Conservation (phyloP, 305 asterid species). For the Stenogyne calaminthoides region DNA sequence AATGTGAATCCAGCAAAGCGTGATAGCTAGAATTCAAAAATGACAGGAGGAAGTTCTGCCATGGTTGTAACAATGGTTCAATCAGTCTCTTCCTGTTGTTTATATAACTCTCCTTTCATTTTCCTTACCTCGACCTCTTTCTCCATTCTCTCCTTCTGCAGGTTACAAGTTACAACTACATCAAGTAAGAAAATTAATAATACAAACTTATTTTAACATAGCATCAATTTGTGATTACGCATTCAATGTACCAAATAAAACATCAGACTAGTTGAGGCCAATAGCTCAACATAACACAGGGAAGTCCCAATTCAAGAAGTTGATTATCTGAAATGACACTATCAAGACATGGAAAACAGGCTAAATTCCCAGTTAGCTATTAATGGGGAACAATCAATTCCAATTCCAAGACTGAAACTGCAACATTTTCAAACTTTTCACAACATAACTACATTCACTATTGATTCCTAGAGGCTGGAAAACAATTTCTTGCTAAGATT, state of each 20-base stretch:
- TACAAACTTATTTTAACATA: neutral
- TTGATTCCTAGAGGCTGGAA: conserved; percentile 2
- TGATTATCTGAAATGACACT: neutral
- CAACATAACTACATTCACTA: neutral
- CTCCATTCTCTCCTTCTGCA: conserved; percentile 76
- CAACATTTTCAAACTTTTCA: neutral
- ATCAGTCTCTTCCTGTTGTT: conserved; percentile 49
- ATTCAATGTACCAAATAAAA: neutral
- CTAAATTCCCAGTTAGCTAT: neutral
- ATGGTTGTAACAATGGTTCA: conserved; percentile 15
- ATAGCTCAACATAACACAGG: neutral
- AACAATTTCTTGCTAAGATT: neutral
- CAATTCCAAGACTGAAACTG: too few relatives aligned
- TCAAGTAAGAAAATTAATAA: conserved; percentile 5
- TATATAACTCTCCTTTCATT: conserved; percentile 62
- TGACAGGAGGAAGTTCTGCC: conserved; percentile 25
- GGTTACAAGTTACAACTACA: conserved; percentile 14
- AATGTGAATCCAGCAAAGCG: conserved; percentile 20
- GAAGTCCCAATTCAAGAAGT: conserved; percentile 13
- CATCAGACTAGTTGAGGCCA: neutral
- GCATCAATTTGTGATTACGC: neutral
- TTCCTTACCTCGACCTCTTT: conserved; percentile 64
- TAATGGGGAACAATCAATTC: too few relatives aligned
- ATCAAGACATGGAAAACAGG: conserved; percentile 6
- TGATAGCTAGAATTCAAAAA: conserved; percentile 20